Evolutionary conservation across 108 stramenopile genomes (phyloP), one percentile per base, ranked within the genome.

Genomic region (Cyclotella baltica): DNA sequence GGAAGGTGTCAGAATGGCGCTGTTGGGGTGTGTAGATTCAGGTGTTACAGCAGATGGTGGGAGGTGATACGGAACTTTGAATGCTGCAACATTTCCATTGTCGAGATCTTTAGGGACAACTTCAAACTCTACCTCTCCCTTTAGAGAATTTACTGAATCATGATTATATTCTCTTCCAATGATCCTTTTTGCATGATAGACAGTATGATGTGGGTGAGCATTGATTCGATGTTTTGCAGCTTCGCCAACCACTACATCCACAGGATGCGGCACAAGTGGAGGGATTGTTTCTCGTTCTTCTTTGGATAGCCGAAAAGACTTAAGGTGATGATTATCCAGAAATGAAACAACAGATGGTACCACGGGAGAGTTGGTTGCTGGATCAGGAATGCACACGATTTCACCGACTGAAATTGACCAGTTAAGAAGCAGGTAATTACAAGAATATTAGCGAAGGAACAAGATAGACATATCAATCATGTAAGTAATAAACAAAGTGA

Each of bases 311-410:
- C 79, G 77, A 46, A 83, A 78, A 5, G 86, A 84, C n/a, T 55
- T 51, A 2, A 62, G 51, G 27, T 86, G 83, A 48, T 89, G 67
- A 33, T 83, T 69, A 58, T 94, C 91, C 40, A 92, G 75, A 73
- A 94, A 88, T n/a, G 90, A 92, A 18, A 95, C 88, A n/a, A 95
- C 94, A 22, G 92, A 93, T 15, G 94, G 94, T 29, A 95, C 59
- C 48, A 95, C 91, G 33, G 90, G 88, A 30, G 90, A 89, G 6
- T 76, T 75, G 5, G 81, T 86, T 10, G 62, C 27, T n/a, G 90
- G 90, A 85, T 95, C 94, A 22, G 77, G 66, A 31, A 95, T 90
- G 75, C 94, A 95, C 19, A 86, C 87, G 64, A 95, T 95, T 22
- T 78, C 84, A 11, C 94, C 94, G 13, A 95, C 92, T 72, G 20